phyloP scores from a whole-genome alignment of 371 early-diverging fungal genomes.

The Amoeboaphelidium protococcarum region DNA sequence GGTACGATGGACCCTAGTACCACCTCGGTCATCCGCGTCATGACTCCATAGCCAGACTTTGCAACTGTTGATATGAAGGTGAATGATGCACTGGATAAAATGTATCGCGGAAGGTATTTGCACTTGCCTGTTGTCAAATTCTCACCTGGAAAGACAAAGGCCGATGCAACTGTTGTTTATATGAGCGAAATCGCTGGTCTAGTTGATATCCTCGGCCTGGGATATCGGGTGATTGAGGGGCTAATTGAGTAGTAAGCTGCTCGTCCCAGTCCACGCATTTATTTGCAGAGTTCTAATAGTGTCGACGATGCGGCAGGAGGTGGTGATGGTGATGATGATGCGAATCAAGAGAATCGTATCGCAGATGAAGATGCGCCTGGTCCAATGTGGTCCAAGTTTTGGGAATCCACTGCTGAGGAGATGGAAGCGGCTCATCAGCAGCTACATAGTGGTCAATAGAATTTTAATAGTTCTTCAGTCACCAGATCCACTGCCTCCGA shows the following conservation, averaged over 20 bases:
- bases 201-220: conserved; percentile 72
- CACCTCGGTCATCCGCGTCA: conserved; percentile 81
- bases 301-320: neutral
- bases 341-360: no score
- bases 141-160: conserved; percentile 12
- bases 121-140: conserved; percentile 73
- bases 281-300: neutral
- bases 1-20: conserved; percentile 49
- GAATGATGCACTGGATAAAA: conserved; percentile 73
- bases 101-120: conserved; percentile 81
- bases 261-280: neutral
- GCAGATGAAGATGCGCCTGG: neutral
- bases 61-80: conserved; percentile 51
- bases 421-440: neutral
- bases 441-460: neutral
- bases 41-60: conserved; percentile 96
- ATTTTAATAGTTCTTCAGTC: neutral
- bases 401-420: neutral
- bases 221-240: conserved; percentile 12
- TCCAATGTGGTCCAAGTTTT: neutral
- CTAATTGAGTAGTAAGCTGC: neutral
- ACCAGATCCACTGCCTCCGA: neutral
- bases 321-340: conserved; percentile 1
- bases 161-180: neutral
- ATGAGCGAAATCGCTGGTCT: conserved; percentile 31